Evolutionary conservation across 2,329 filamentous ascomycete genomes (phyloP), one percentile per base, ranked within the genome.

Genomic region (Gremmenia infestans): DNA sequence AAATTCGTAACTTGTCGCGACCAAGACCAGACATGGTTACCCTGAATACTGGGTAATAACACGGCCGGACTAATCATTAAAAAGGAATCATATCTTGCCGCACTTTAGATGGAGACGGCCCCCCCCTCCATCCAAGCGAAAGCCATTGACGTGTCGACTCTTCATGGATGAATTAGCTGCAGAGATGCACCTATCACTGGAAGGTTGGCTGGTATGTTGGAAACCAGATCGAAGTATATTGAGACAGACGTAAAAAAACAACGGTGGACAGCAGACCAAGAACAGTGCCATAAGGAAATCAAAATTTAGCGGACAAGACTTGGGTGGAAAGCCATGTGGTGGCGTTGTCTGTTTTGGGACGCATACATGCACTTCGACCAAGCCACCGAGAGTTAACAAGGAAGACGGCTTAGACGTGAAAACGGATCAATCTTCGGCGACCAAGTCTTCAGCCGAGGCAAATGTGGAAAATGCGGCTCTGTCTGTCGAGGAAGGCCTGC

Each of bases 261-360:
- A n/a, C 28, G 15, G 39, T 25, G 32, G 19, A 45, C 9, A 45
- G 11, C 42, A 23, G 14, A 23, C 1, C 4, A 6, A 12, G 14
- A 54, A 51, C 15, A 22, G 48, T 15, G 14, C 8, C 37, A 25
- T 40, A 42, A n/a, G 19, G 19, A n/a, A 17, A 17, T 32, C 37
- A 42, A 8, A 48, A 40, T 14, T 40, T 14, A 22, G 42, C 14
- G 25, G 14, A 19, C n/a, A 22, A 15, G n/a, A 45, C 23, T 43
- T 22, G 12, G 23, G n/a, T 22, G 46, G 39, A 43, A 25, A n/a
- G 43, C 23, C n/a, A 37, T 7, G 42, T 25, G 19, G 57, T 52
- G 54, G 57, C 50, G 53, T 50, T 51, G 54, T 32, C 56, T 55
- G 50, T 40, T 50, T 55, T 58, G 28, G 49, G 56, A 49, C 12